Percentiles rank a stretch among this genome's conserved stretches.
These are phyloP conservation scores for Chlamydomonas eustigma DNA, from an alignment of 139 green algal genomes.

Conservation along the genomic window DNA sequence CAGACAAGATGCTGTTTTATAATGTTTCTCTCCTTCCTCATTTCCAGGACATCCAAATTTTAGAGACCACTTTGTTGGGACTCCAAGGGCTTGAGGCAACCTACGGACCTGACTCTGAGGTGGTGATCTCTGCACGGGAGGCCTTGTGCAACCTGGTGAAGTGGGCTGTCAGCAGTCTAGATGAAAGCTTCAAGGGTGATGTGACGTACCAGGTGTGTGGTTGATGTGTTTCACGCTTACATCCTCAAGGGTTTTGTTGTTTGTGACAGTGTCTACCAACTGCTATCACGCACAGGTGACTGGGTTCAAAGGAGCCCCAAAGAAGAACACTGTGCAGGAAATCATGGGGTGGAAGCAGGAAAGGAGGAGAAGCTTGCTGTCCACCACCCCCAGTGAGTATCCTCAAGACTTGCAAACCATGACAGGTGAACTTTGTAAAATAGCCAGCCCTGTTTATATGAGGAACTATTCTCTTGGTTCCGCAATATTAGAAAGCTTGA, in stretches of 20 bases:
- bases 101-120: conserved; percentile 17
- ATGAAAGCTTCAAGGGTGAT: conserved; percentile 22
- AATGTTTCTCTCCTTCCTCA: no score
- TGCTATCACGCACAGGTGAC: not conserved
- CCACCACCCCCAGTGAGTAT: no score
- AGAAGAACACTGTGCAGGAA: not conserved
- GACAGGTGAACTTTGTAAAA: no score
- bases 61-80: conserved; percentile 34
- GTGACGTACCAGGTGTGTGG: conserved; percentile 26
- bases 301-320: not conserved
- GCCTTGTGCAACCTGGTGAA: conserved; percentile 17
- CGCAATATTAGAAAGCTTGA: no score
- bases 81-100: conserved; percentile 21
- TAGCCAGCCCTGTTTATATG: no score
- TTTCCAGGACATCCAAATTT: conserved; percentile 21
- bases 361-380: not conserved
- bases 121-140: conserved; percentile 2
- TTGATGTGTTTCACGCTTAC: not conserved
- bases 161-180: conserved; percentile 22
- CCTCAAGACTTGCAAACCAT: no score
- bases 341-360: conserved; percentile 19
- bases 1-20: no score
- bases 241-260: no score
- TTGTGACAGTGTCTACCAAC: no score
- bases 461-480: no score